These are phyloP conservation scores for Chytriomyces hyalinus DNA, from an alignment of 192 early-diverging fungal genomes.

Conservation along the genomic window DNA sequence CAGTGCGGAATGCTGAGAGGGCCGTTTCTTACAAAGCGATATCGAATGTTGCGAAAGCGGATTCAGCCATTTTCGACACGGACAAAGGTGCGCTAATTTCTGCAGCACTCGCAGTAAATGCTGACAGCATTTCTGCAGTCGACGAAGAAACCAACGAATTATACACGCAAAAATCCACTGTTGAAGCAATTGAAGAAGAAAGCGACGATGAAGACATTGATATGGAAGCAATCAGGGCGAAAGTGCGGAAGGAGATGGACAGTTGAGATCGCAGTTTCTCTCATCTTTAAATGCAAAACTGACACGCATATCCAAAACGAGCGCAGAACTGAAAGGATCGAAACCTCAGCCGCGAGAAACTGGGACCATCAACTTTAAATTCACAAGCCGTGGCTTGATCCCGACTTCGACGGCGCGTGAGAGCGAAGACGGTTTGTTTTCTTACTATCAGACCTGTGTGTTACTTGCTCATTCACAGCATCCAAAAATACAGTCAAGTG, in stretches of 20 bases:
- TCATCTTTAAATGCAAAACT: background rate
- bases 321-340: constrained; percentile 25
- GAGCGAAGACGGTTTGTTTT: constrained; percentile 56
- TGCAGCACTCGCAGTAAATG: background rate
- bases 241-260: constrained; percentile 46
- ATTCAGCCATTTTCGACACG: constrained; percentile 45
- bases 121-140: background rate
- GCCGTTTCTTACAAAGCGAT: background rate
- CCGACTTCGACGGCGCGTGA: constrained; percentile 59
- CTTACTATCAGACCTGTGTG: background rate
- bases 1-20: background rate
- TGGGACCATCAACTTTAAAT: constrained; percentile 41
- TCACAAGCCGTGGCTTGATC: constrained; percentile 51
- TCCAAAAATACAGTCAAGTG: constrained; percentile 47
- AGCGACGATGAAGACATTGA: constrained; percentile 49
- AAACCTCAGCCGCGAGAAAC: constrained; percentile 31
- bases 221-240: constrained; percentile 51
- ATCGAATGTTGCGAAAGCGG: background rate
- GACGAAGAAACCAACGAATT: background rate
- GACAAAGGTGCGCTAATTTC: constrained; percentile 4
- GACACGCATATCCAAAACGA: constrained; percentile 27
- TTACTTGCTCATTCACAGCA: background rate
- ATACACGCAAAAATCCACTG: background rate
- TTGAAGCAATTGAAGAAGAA: constrained; percentile 31
- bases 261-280: constrained; percentile 28